Evolutionary conservation across 345 rosid species (phyloP), one percentile per base, ranked within the genome.

Genomic region (Combretum micranthum): DNA sequence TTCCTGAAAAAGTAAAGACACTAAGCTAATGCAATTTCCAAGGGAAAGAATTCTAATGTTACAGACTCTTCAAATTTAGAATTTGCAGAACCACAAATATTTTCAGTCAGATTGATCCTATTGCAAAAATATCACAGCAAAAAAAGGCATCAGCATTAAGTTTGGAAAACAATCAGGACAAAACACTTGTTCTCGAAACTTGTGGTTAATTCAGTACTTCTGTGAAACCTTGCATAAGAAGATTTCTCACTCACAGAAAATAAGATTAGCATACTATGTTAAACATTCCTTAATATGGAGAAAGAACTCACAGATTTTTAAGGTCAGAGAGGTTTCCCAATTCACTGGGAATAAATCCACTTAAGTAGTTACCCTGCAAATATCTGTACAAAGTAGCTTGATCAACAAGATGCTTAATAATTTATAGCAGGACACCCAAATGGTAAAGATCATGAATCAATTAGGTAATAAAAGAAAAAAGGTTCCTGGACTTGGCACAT

Each of bases 331-430:
- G 67, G 65, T 83, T 78, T 71, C 93, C 98, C 65, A 92, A 20
- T 70, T 85, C 95, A 70, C 83, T 69, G 26, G 98, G 98, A 64
- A 92, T 78, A 12, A 56, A 47, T 46, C 85, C 97, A 51, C 86
- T 83, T 48, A 92, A 66, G 81, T 86, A 92, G 77, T 93, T 89
- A n/a, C 80, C 75, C 82, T 89, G 96, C 86, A 93, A 68, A 79
- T 61, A 80, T 70, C 97, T 93, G 83, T 47, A 56, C 52, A 64
- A 21, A 19, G 17, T 51, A 46, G 42, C 48, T 26, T 26, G 45
- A 42, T 39, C 20, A 20, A 20, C 25, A 13, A 55, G 20, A 15
- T 22, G 42, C 44, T 22, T 14, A 11, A 45, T 15, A 26, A 21
- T n/a, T 26, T 13, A 32, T 18, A 47, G 13, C 43, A 25, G 42